A percentile compares a stretch with the other conserved stretches of the same genome.
Evolutionary conservation across 140 eudicot species (phyloP).

Genomic region (Artemisia princeps): DNA sequence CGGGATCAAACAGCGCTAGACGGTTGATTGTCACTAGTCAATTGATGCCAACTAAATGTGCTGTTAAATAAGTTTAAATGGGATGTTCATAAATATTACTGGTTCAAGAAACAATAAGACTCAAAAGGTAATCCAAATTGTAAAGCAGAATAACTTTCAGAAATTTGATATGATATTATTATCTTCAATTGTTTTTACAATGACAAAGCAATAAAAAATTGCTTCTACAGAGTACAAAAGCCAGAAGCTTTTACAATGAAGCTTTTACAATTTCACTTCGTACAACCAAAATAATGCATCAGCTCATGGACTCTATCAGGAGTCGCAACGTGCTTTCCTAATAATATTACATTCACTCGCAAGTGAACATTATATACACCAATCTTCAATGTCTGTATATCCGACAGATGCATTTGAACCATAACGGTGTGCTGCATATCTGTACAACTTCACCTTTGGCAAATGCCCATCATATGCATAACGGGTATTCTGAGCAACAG

Average conservation of each 20-base stretch:
- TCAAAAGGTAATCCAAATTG: neutral
- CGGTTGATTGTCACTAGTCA: too few species aligned
- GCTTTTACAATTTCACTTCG: constrained; percentile 27
- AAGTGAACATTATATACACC: constrained; percentile 34
- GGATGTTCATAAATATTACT: too few species aligned
- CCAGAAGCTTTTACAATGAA: constrained; percentile 32
- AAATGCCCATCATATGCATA: constrained; percentile 28
- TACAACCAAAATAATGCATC: constrained; percentile 9
- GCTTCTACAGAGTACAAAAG: constrained; percentile 22
- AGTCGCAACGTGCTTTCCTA: constrained; percentile 32
- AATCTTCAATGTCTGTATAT: constrained; percentile 24
- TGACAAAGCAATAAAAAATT: constrained; percentile 26
- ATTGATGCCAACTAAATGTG: too few species aligned
- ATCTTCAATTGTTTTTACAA: constrained; percentile 25
- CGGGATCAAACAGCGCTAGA: too few species aligned
- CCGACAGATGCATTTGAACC: constrained; percentile 27
- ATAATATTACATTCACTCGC: constrained; percentile 20
- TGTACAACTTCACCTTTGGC: constrained; percentile 70
- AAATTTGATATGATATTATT: constrained; percentile 23
- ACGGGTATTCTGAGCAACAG: neutral
- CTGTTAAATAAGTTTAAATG: too few species aligned
- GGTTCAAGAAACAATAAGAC: neutral
- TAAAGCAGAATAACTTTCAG: constrained; percentile 3
- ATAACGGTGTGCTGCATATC: constrained; percentile 53
- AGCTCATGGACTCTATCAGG: constrained; percentile 54